Percentiles rank a stretch among this genome's conserved stretches.
phyloP scores from a whole-genome alignment of 768 basidiomycete species.

The Holtermanniella nyarrowii region DNA sequence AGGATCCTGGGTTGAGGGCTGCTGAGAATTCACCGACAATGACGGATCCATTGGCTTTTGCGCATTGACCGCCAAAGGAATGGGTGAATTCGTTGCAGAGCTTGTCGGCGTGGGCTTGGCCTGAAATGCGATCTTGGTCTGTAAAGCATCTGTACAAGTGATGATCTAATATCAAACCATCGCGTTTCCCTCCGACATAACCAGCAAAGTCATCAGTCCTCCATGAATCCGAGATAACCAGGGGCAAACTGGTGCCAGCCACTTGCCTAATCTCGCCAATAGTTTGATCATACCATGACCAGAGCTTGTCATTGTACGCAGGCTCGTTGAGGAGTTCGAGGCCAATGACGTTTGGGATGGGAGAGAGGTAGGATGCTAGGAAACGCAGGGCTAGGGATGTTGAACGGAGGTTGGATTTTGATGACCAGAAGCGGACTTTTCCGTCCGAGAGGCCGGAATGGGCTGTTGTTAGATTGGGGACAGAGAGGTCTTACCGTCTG shows the following conservation, averaged over 20 bases:
- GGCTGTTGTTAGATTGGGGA: conserved; percentile 14
- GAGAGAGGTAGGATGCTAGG: conserved; percentile 39
- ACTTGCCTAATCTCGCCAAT: conserved; percentile 50
- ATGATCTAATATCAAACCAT: conserved; percentile 63
- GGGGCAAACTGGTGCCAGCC: conserved; percentile 50
- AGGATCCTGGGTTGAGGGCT: conserved; percentile 56
- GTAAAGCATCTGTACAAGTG: conserved; percentile 79
- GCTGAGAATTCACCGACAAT: conserved; percentile 74
- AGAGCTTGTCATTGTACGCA: conserved; percentile 47
- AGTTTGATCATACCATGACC: conserved; percentile 55
- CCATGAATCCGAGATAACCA: conserved; percentile 73
- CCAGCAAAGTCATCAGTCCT: conserved; percentile 54
- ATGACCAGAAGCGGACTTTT: conserved; percentile 30
- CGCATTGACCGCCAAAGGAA: conserved; percentile 43
- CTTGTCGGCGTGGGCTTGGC: conserved; percentile 49
- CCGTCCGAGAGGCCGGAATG: conserved; percentile 48
- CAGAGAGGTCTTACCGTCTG: conserved; percentile 15
- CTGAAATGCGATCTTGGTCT: conserved; percentile 50
- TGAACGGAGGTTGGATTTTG: conserved; percentile 28
- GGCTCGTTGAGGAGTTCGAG: conserved; percentile 55
- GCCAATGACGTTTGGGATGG: conserved; percentile 49
- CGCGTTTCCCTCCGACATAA: conserved; percentile 48
- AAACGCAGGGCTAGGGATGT: conserved; percentile 38
- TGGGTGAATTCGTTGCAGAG: conserved; percentile 44
- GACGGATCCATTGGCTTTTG: conserved; percentile 47